A percentile compares a stretch with the other conserved stretches of the same genome.
Conservation (phyloP, 1,139 yeast species). For the Meyerozyma sp. region DNA sequence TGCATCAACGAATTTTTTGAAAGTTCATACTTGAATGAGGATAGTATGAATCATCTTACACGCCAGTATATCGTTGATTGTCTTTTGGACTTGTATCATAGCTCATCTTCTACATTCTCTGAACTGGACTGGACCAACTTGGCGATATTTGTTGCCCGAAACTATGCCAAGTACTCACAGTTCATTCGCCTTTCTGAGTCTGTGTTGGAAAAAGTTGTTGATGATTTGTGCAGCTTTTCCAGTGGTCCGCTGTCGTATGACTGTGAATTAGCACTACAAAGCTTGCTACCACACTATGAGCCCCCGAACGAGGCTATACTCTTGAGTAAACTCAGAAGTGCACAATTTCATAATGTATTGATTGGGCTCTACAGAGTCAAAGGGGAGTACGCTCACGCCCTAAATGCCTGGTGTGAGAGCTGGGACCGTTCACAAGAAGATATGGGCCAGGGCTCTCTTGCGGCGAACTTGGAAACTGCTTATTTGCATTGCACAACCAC, state of each 20-base stretch:
- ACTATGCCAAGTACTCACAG: slow-evolving; percentile 76
- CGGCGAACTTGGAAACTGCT: slow-evolving; percentile 33
- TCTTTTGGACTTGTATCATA: slow-evolving; percentile 47
- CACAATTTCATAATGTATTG: slow-evolving; percentile 53
- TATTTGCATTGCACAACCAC: slow-evolving; percentile 24
- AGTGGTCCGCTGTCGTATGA: slow-evolving; percentile 43
- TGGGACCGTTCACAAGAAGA: slow-evolving; percentile 5
- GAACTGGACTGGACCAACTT: slow-evolving; percentile 37
- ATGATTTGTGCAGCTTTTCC: slow-evolving; percentile 43
- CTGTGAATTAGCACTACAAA: slow-evolving; percentile 68
- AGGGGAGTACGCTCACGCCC: slow-evolving; percentile 45
- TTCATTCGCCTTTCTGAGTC: slow-evolving; percentile 67
- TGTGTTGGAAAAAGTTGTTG: slow-evolving; percentile 42
- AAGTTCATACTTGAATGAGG: slow-evolving; percentile 60
- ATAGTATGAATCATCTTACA: slow-evolving; percentile 29
- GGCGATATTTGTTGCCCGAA: slow-evolving; percentile 67
- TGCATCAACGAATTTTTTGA: slow-evolving; percentile 77
- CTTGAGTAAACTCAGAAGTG: slow-evolving; percentile 47
- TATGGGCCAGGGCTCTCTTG: slow-evolving; percentile 10
- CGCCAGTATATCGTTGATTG: slow-evolving; percentile 68
- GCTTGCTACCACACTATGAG: slow-evolving; percentile 57
- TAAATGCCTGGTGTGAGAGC: slow-evolving; percentile 30
- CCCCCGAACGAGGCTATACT: slow-evolving; percentile 48
- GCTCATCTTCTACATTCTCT: slow-evolving; percentile 23
- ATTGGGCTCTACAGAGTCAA: slow-evolving; percentile 52